phyloP scores from a whole-genome alignment of 2,329 filamentous ascomycete species.

The Paradendryphiella salina region DNA sequence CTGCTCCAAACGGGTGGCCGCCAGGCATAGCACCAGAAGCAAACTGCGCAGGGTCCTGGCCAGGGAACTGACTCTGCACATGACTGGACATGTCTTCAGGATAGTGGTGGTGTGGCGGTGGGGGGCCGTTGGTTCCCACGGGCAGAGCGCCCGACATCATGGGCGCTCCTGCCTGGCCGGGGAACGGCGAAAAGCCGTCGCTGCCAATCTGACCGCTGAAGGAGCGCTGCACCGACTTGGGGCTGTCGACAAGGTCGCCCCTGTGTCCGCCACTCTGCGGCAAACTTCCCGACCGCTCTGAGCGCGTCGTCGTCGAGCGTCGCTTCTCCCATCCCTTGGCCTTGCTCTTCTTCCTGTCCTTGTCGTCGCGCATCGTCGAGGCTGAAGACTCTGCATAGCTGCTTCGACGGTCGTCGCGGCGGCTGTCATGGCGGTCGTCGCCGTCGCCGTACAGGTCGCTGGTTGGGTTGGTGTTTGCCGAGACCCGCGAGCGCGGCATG shows the following conservation, averaged over 20 bases:
- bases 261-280: constrained; percentile 37
- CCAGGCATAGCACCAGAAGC: constrained; percentile 52
- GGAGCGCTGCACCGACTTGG: constrained; percentile 26
- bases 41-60: constrained; percentile 56
- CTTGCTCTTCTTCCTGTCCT: constrained; percentile 33
- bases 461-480: constrained; percentile 18
- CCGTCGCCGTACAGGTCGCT: constrained; percentile 42
- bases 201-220: constrained; percentile 39
- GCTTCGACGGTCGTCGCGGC: constrained; percentile 35
- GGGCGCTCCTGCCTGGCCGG: constrained; percentile 40
- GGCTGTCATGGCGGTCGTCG: constrained; percentile 29
- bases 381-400: constrained; percentile 38
- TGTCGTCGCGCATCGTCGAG: constrained; percentile 37
- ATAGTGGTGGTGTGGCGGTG: constrained; percentile 13
- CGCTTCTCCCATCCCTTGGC: constrained; percentile 34
- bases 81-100: constrained; percentile 50
- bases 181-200: constrained; percentile 42
- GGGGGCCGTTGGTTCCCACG: constrained; percentile 23
- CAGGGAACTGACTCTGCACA: constrained; percentile 62
- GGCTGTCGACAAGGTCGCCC: constrained; percentile 39
- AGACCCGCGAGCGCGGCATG: constrained; percentile 27
- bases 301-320: constrained; percentile 34
- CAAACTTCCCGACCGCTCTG: constrained; percentile 32
- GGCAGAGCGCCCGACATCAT: constrained; percentile 44
- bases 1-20: constrained; percentile 54